phyloP scores from a whole-genome alignment of 2,329 filamentous ascomycete genomes.

The Boeremia exigua region DNA sequence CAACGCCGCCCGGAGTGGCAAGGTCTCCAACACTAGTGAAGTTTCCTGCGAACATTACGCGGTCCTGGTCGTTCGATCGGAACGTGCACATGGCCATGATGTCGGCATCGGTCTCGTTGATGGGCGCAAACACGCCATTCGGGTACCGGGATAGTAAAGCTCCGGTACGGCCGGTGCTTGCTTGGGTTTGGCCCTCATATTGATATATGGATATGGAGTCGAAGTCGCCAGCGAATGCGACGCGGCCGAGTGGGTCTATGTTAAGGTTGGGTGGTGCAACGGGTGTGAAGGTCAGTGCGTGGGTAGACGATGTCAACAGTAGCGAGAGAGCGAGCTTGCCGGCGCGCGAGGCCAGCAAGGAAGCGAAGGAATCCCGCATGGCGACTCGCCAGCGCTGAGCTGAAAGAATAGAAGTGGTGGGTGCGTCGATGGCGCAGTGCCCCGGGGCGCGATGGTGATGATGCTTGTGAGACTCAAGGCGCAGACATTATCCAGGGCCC shows the following conservation, averaged over 20 bases:
- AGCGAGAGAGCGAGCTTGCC: slow-evolving; percentile 46
- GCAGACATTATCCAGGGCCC: slow-evolving; percentile 17
- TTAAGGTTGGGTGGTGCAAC: slow-evolving; percentile 77
- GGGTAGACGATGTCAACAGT: slow-evolving; percentile 36
- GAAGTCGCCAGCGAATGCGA: slow-evolving; percentile 89
- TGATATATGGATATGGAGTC: slow-evolving; percentile 89
- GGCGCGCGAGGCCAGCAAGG: slow-evolving; percentile 46
- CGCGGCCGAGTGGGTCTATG: slow-evolving; percentile 76
- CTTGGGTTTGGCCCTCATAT: slow-evolving; percentile 79
- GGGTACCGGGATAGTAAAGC: slow-evolving; percentile 82
- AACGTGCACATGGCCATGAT: slow-evolving; percentile 91
- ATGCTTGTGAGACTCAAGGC: slow-evolving; percentile 15
- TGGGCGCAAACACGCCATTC: slow-evolving; percentile 78
- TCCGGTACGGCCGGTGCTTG: slow-evolving; percentile 72
- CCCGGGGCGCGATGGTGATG: slow-evolving; percentile 15
- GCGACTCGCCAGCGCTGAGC: slow-evolving; percentile 30
- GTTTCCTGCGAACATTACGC: slow-evolving; percentile 88
- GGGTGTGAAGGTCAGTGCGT: slow-evolving; percentile 61
- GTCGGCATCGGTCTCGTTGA: slow-evolving; percentile 79
- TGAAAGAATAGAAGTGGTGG: slow-evolving; percentile 27
- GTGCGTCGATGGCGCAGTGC: slow-evolving; percentile 18
- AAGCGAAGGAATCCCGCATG: slow-evolving; percentile 48
- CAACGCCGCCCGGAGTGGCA: slow-evolving; percentile 76
- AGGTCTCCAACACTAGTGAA: slow-evolving; percentile 87
- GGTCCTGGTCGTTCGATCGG: slow-evolving; percentile 70